Conservation (phyloP, 75 land plant genomes). For the Cupressus sempervirens region DNA sequence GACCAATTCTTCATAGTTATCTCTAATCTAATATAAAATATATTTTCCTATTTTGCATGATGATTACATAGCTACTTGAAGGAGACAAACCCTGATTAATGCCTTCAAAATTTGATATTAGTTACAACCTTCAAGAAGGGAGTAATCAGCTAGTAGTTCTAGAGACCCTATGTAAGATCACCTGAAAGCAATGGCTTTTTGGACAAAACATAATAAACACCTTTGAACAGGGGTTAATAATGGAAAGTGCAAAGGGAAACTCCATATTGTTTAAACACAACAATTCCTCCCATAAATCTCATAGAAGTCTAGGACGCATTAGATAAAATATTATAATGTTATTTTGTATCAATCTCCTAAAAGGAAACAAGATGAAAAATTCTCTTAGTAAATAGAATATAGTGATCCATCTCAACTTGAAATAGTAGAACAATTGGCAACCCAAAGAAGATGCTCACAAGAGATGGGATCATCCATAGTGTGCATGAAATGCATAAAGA, state of each 20-base stretch:
- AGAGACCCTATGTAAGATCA: background rate
- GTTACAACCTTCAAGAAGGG: too few relatives aligned
- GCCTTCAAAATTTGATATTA: too few relatives aligned
- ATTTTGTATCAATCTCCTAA: background rate
- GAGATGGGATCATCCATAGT: background rate
- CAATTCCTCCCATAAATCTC: background rate
- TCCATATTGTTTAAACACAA: too few relatives aligned
- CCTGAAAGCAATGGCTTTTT: background rate
- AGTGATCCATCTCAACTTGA: background rate
- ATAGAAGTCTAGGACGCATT: background rate
- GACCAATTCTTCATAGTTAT: too few relatives aligned
- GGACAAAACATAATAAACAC: background rate
- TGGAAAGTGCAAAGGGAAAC: background rate
- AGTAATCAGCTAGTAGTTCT: too few relatives aligned
- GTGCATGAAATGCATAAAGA: background rate
- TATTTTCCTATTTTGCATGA: too few relatives aligned
- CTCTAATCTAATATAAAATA: too few relatives aligned
- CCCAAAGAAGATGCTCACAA: background rate
- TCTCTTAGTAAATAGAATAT: background rate
- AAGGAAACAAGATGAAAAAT: background rate
- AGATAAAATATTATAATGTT: background rate
- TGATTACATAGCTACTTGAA: too few relatives aligned
- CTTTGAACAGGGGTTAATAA: background rate
- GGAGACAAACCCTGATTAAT: too few relatives aligned
- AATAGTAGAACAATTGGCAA: background rate